Evolutionary conservation across 1,284 basidiomycete genomes (phyloP).

Genomic region (Golubevia sp.): DNA sequence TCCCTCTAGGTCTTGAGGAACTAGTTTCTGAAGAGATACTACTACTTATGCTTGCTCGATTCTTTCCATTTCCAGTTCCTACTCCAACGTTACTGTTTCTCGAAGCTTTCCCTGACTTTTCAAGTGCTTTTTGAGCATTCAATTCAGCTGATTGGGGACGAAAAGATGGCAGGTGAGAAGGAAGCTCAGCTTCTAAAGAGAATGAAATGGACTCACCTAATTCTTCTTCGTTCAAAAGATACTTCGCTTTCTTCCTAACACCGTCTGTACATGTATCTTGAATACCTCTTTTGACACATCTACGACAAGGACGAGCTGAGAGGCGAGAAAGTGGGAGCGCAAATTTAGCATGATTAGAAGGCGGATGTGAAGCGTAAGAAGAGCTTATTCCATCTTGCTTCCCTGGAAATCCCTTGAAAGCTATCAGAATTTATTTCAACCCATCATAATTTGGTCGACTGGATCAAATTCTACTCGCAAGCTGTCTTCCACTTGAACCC

Average conservation of each 20-base stretch:
- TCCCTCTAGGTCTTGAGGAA: too few relatives aligned
- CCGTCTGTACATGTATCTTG: conserved; percentile 88
- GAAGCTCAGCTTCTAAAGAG: background rate
- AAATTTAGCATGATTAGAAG: conserved; percentile 23
- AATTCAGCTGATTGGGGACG: conserved; percentile 17
- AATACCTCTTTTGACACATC: conserved; percentile 92
- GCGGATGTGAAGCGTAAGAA: conserved; percentile 1
- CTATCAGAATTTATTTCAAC: too few relatives aligned
- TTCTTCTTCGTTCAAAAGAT: conserved; percentile 65
- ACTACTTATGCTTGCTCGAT: too few relatives aligned
- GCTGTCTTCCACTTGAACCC: too few relatives aligned
- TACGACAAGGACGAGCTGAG: conserved; percentile 86
- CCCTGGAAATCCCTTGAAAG: too few relatives aligned
- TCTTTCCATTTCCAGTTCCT: too few relatives aligned
- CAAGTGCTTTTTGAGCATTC: conserved; percentile 32
- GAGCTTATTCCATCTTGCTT: too few relatives aligned
- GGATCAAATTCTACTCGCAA: too few relatives aligned
- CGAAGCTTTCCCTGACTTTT: conserved; percentile 26
- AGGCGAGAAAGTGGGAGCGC: conserved; percentile 18
- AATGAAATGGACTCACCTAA: conserved; percentile 11
- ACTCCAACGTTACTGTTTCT: background rate
- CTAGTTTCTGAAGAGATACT: too few relatives aligned
- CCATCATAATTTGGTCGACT: too few relatives aligned
- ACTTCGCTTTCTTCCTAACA: conserved; percentile 96
- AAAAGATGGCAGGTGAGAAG: background rate